phyloP scores from a whole-genome alignment of 306 rosid genomes.

The Vigna nakashimae region DNA sequence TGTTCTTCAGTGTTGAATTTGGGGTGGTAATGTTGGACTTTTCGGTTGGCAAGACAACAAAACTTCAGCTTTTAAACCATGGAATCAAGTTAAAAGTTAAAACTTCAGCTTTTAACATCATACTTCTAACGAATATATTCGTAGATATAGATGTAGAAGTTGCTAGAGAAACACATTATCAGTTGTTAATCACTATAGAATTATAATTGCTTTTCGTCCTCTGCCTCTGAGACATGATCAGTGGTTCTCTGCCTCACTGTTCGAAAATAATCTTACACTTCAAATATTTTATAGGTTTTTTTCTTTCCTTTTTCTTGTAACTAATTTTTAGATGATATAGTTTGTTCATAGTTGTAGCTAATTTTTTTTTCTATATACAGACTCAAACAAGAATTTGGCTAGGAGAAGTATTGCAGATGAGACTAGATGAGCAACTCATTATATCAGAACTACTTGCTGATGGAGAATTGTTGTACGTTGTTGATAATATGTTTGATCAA shows the following conservation, averaged over 20 bases:
- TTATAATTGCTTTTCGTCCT: not conserved
- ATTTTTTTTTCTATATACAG: conserved; percentile 47
- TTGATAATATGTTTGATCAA: not conserved
- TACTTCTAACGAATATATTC: not conserved
- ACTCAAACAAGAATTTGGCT: conserved; percentile 67
- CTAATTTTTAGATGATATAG: not conserved
- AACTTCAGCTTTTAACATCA: not conserved
- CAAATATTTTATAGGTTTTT: not conserved
- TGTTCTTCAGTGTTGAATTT: not conserved
- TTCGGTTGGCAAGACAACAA: not conserved
- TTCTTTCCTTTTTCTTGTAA: not conserved
- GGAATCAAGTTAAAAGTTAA: not conserved
- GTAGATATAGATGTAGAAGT: not conserved
- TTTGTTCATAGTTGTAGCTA: not conserved
- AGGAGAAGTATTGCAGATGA: conserved; percentile 62
- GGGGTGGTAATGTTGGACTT: not conserved
- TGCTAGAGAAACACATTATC: not conserved
- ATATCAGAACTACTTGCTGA: conserved; percentile 61
- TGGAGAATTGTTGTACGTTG: conserved; percentile 62
- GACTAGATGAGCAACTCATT: conserved; percentile 50
- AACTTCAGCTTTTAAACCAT: not conserved
- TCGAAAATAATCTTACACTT: not conserved
- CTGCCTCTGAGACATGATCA: not conserved
- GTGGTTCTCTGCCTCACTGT: not conserved
- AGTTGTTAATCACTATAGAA: conserved; percentile 1